Base-by-base conservation (phyloP, 2,329 filamentous ascomycete species). In the Harringtonia aguacate region DNA sequence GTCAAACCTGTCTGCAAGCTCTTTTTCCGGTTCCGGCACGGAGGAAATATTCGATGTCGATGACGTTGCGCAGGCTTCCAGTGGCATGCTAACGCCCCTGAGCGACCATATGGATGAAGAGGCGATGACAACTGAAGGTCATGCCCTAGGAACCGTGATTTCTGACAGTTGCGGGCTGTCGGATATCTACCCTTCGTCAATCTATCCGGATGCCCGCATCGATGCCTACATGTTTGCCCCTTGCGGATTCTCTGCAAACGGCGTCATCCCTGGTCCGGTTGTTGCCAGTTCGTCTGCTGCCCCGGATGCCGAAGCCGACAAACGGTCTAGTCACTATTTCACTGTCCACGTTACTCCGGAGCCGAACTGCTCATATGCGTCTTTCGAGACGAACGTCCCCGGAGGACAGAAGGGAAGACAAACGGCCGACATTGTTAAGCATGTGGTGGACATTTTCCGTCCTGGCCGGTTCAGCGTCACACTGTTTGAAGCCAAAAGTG, bases 341-440 rank as follows among this genome's bases (percentile, higher is more conserved):
- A 98, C 90, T 1, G 92, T 98, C 21, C 92, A 98, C 59, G 92
- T 98, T 52, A 98, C 92, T 0, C 92, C 92, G 0, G 92, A 98
- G 71, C 87, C 90, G 14, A 81, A 95, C 57, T 98, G 90, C 70
- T 95, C 89, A 6, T 98, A 94, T 61, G 92, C 92, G 30, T 95
- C 88, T 2, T 98, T 98, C 59, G 92, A 98, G 71, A 97, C 92
- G 53, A 98, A 97, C 55, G 90, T 98, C 4, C 92, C 92, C 2
- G 84, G 87, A 22, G 81, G 80, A 6, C 87, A 95, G 66, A 86
- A 79, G 45, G 89, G 89, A 15, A 84, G 89, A 50, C 84, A 89
- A 60, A 95, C 90, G 1, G 79, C 81, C 22, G 90, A 95, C 51
- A 83, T 97, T 48, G 84, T 98, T 49, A 81, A 95, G 62, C 87